These are phyloP conservation scores for Neopestalotiopsis rosae DNA, from an alignment of 2,329 filamentous ascomycete genomes.

Conservation along the genomic window DNA sequence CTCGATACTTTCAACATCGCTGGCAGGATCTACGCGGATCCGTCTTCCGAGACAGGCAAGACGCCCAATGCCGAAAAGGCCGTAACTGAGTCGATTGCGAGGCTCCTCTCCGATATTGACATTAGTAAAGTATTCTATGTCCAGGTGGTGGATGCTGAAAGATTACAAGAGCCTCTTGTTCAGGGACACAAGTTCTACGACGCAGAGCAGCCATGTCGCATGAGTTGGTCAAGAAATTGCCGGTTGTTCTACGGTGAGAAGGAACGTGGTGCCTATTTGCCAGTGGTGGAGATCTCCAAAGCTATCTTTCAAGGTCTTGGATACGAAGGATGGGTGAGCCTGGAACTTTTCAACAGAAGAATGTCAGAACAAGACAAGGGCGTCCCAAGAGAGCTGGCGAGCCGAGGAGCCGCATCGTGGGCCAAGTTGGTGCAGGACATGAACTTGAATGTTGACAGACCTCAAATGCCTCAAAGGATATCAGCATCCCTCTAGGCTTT, in stretches of 20 bases:
- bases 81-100: slow-evolving; percentile 58
- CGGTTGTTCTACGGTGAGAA: slow-evolving; percentile 72
- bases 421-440: slow-evolving; percentile 36
- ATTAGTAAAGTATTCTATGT: slow-evolving; percentile 74
- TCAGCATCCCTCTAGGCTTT: slow-evolving; percentile 27
- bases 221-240: slow-evolving; percentile 83
- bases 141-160: slow-evolving; percentile 77
- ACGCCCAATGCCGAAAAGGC: slow-evolving; percentile 59
- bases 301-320: slow-evolving; percentile 68
- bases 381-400: slow-evolving; percentile 53
- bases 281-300: slow-evolving; percentile 63
- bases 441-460: slow-evolving; percentile 28
- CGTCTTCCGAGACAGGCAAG: slow-evolving; percentile 56
- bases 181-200: slow-evolving; percentile 64
- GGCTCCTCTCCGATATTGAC: slow-evolving; percentile 61
- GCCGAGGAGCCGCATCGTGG: slow-evolving; percentile 36
- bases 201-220: slow-evolving; percentile 62
- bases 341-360: slow-evolving; percentile 71
- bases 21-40: slow-evolving; percentile 74
- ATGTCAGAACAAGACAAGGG: slow-evolving; percentile 58
- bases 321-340: slow-evolving; percentile 72
- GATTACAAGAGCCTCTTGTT: slow-evolving; percentile 61
- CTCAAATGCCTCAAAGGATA: slow-evolving; percentile 19
- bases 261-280: slow-evolving; percentile 69
- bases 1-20: slow-evolving; percentile 82